Evolutionary conservation across 345 rosid genomes (phyloP).

Genomic region (Populus euphratica): DNA sequence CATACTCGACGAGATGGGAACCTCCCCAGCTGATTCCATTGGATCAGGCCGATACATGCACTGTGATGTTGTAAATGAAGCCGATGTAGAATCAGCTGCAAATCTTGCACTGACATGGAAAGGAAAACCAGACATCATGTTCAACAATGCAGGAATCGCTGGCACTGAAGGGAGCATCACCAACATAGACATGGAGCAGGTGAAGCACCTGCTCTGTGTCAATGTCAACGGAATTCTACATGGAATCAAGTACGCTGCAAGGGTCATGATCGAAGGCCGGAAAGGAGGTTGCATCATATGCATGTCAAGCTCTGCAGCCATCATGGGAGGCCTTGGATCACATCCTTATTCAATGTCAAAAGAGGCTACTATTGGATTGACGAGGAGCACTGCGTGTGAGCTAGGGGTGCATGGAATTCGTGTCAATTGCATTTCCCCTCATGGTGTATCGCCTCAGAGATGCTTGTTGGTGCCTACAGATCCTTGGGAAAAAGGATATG

Average conservation of each 20-base stretch:
- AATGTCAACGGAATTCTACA: conserved; percentile 64
- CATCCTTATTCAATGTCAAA: conserved; percentile 68
- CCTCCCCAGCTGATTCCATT: conserved; percentile 45
- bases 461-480: conserved; percentile 55
- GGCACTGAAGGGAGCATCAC: conserved; percentile 56
- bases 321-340: conserved; percentile 76
- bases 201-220: conserved; percentile 41
- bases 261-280: conserved; percentile 58
- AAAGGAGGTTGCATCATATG: conserved; percentile 68
- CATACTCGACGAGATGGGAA: conserved; percentile 57
- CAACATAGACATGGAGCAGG: conserved; percentile 44
- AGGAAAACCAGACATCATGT: conserved; percentile 46
- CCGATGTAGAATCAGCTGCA: conserved; percentile 48
- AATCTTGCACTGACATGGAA: conserved; percentile 58
- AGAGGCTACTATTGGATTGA: conserved; percentile 59
- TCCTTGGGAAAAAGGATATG: conserved; percentile 40
- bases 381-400: conserved; percentile 65
- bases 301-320: conserved; percentile 71
- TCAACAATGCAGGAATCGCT: conserved; percentile 41
- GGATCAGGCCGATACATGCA: conserved; percentile 57
- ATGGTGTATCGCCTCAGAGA: conserved; percentile 32
- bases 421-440: conserved; percentile 80
- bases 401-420: conserved; percentile 65
- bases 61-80: conserved; percentile 52
- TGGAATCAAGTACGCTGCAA: conserved; percentile 74